Percentiles rank a stretch among this genome's conserved stretches.
These are phyloP conservation scores for Pseudohalonectria lignicola DNA, from an alignment of 2,329 filamentous ascomycete genomes.

Conservation along the genomic window DNA sequence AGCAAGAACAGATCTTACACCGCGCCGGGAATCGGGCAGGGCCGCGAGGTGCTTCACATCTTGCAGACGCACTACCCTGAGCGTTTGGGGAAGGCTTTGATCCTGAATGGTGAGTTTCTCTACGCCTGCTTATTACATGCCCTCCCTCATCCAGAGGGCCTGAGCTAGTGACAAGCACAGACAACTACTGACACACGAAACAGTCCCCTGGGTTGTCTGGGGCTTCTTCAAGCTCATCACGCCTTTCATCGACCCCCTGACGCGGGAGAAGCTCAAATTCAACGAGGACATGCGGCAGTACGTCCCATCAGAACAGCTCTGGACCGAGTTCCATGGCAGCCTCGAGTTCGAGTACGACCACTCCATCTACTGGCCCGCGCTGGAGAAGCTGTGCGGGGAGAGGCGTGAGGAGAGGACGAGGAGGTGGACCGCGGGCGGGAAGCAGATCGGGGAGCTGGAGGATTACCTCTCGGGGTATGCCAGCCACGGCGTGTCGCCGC, in stretches of 20 bases:
- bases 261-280: slow-evolving; percentile 91
- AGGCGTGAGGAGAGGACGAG: slow-evolving; percentile 50
- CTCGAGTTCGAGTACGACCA: slow-evolving; percentile 92
- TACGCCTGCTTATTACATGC: too few species aligned
- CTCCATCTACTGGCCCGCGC: slow-evolving; percentile 74
- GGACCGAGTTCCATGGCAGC: slow-evolving; percentile 64
- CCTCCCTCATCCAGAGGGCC: too few species aligned
- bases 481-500: slow-evolving; percentile 11
- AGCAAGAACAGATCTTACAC: slow-evolving; percentile 65
- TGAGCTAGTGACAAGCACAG: too few species aligned
- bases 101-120: slow-evolving; percentile 80
- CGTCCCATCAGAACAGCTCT: slow-evolving; percentile 72
- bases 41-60: slow-evolving; percentile 77
- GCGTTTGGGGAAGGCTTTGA: slow-evolving; percentile 74
- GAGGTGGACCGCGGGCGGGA: slow-evolving; percentile 73
- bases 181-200: too few species aligned
- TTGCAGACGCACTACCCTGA: slow-evolving; percentile 95
- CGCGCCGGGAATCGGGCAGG: slow-evolving; percentile 61
- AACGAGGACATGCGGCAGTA: slow-evolving; percentile 82
- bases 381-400: slow-evolving; percentile 60
- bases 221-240: slow-evolving; percentile 95
- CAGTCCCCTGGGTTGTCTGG: slow-evolving; percentile 82
- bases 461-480: slow-evolving; percentile 64
- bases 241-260: slow-evolving; percentile 92
- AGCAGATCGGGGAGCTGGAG: slow-evolving; percentile 77